phyloP scores from a whole-genome alignment of 192 early-diverging fungal species.

The Chytriomyces hyalinus region DNA sequence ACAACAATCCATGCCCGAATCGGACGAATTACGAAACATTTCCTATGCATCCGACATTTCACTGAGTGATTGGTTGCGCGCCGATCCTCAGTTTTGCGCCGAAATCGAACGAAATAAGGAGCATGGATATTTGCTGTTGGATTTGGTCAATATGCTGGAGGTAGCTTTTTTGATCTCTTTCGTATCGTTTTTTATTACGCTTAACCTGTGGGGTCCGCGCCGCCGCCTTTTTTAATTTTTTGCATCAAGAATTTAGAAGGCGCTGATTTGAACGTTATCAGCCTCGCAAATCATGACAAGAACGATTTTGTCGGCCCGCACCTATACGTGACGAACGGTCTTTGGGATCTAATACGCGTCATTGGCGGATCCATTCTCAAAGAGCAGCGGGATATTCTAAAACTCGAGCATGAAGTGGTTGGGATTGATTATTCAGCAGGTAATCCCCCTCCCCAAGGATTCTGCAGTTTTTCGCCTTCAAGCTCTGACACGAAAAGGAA shows the following conservation, averaged over 20 bases:
- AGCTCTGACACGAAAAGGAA: neutral
- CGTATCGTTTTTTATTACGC: neutral
- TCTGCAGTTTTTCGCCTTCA: too few species aligned
- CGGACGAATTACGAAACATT: neutral
- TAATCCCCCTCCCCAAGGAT: neutral
- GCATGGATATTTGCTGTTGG: neutral
- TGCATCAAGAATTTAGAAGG: constrained; percentile 12
- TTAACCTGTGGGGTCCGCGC: neutral
- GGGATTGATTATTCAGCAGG: constrained; percentile 27
- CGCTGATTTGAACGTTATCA: constrained; percentile 13
- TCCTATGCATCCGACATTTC: neutral
- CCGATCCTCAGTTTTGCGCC: neutral
- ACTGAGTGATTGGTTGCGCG: neutral
- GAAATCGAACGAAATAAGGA: neutral
- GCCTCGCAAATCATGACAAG: constrained; percentile 3
- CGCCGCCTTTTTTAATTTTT: too few species aligned
- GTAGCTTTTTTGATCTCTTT: neutral
- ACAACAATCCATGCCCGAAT: too few species aligned
- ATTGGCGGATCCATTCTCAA: neutral
- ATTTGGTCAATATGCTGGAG: constrained; percentile 23
- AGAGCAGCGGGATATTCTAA: neutral
- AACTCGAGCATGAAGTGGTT: constrained; percentile 12
- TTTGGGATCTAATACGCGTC: constrained; percentile 18
- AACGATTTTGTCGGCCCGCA: constrained; percentile 22
- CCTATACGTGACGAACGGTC: constrained; percentile 23